These are phyloP conservation scores for Ophiostoma sp. DNA, from an alignment of 2,329 filamentous ascomycete species.

Conservation along the genomic window DNA sequence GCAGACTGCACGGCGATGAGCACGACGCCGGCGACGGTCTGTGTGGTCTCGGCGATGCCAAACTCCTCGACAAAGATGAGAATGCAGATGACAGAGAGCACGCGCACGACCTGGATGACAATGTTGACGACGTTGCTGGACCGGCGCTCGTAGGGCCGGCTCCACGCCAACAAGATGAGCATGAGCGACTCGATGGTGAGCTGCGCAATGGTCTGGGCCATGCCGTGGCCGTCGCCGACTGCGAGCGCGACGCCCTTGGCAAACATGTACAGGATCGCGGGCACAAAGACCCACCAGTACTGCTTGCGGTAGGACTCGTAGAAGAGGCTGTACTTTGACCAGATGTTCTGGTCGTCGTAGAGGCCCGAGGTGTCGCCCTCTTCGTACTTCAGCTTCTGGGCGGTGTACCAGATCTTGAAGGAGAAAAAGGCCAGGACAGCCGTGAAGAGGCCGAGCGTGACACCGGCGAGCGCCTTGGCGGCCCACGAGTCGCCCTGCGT, in stretches of 20 bases:
- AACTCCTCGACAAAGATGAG: slow-evolving; percentile 92
- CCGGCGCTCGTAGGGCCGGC: slow-evolving; percentile 77
- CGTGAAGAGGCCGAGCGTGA: slow-evolving; percentile 78
- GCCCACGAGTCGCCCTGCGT: slow-evolving; percentile 91
- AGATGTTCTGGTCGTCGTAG: slow-evolving; percentile 83
- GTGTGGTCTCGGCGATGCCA: slow-evolving; percentile 81
- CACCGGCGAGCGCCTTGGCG: slow-evolving; percentile 73
- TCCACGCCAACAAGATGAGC: slow-evolving; percentile 74
- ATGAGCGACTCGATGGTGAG: slow-evolving; percentile 75
- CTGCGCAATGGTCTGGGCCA: slow-evolving; percentile 73
- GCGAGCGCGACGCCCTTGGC: slow-evolving; percentile 82
- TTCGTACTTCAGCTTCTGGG: slow-evolving; percentile 63
- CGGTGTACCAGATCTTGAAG: slow-evolving; percentile 74
- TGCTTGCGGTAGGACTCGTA: slow-evolving; percentile 92
- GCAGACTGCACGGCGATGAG: slow-evolving; percentile 86
- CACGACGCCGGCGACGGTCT: slow-evolving; percentile 89
- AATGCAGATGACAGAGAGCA: slow-evolving; percentile 82
- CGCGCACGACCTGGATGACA: slow-evolving; percentile 79
- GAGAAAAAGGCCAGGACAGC: slow-evolving; percentile 74
- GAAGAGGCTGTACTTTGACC: slow-evolving; percentile 95
- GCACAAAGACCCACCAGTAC: slow-evolving; percentile 97
- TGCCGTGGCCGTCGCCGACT: slow-evolving; percentile 75
- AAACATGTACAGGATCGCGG: slow-evolving; percentile 83
- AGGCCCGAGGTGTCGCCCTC: slow-evolving; percentile 69
- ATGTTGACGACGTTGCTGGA: slow-evolving; percentile 93